These are phyloP conservation scores for Annulohypoxylon truncatum DNA, from an alignment of 2,329 filamentous ascomycete species.

Conservation along the genomic window DNA sequence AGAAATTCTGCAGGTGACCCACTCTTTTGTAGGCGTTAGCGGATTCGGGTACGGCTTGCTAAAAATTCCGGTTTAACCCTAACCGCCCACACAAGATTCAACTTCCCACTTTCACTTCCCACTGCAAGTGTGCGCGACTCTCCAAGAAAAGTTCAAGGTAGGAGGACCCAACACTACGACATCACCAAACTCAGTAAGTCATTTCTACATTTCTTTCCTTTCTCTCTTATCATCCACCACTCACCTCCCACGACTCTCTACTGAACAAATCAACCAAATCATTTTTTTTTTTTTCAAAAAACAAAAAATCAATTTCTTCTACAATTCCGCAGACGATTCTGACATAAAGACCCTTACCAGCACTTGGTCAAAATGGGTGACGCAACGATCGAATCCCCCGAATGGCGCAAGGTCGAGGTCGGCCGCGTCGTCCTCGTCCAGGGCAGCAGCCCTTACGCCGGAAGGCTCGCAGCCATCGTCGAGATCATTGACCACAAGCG, in stretches of 20 bases:
- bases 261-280: constrained; percentile 27
- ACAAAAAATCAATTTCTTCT: constrained; percentile 31
- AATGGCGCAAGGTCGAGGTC: constrained; percentile 98
- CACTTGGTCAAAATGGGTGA: constrained; percentile 81
- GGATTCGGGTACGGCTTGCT: constrained; percentile 28
- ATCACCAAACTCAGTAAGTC: constrained; percentile 43
- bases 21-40: constrained; percentile 1
- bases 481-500: constrained; percentile 99
- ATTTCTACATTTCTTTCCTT: not conserved
- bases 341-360: constrained; percentile 52
- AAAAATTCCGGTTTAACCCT: constrained; percentile 44
- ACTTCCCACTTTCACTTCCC: constrained; percentile 25
- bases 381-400: constrained; percentile 82
- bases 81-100: constrained; percentile 44
- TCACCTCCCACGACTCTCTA: too few species aligned
- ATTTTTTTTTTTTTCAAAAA: not conserved
- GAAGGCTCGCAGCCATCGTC: constrained; percentile 92
- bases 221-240: not conserved
- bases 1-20: constrained; percentile 20
- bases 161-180: constrained; percentile 46
- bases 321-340: constrained; percentile 27
- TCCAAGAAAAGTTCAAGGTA: constrained; percentile 45
- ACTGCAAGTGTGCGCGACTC: constrained; percentile 30
- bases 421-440: constrained; percentile 96
- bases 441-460: constrained; percentile 78